phyloP scores from a whole-genome alignment of 306 rosid species.

The Trifolium fragiferum region DNA sequence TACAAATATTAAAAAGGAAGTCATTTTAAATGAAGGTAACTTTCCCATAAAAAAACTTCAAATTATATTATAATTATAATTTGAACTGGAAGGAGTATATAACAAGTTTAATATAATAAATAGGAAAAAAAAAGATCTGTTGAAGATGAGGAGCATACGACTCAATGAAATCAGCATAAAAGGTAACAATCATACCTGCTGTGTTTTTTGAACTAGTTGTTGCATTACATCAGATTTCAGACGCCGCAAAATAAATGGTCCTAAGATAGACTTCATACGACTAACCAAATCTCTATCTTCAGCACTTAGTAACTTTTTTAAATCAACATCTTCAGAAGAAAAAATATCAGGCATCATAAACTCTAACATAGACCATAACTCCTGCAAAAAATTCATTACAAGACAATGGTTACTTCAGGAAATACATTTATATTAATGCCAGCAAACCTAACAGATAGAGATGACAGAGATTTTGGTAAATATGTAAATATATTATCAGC shows the following conservation, averaged over 20 bases:
- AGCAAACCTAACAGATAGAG: conserved; percentile 33
- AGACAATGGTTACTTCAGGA: conserved; percentile 34
- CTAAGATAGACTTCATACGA: conserved; percentile 93
- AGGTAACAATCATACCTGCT: conserved; percentile 55
- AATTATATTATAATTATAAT: neutral
- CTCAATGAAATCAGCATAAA: neutral
- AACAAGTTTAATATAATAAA: conserved; percentile 18
- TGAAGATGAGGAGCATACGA: conserved; percentile 2
- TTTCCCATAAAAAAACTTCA: neutral
- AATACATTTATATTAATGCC: conserved; percentile 10
- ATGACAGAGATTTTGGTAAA: conserved; percentile 14
- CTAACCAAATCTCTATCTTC: conserved; percentile 80
- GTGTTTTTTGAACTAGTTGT: conserved; percentile 95
- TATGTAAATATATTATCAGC: conserved; percentile 31
- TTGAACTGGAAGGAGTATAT: neutral
- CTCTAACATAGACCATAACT: conserved; percentile 94
- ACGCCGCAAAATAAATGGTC: conserved; percentile 94
- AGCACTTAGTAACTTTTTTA: conserved; percentile 79
- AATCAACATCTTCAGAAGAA: conserved; percentile 84
- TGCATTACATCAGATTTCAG: conserved; percentile 98
- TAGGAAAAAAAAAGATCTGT: conserved; percentile 32
- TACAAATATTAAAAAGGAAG: neutral
- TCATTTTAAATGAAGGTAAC: neutral
- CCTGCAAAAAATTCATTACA: conserved; percentile 62
- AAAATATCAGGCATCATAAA: conserved; percentile 98